A percentile compares a stretch with the other conserved stretches of the same genome.
Evolutionary conservation across 495 filamentous ascomycete species (phyloP).

Genomic region (Tuber calosporum): DNA sequence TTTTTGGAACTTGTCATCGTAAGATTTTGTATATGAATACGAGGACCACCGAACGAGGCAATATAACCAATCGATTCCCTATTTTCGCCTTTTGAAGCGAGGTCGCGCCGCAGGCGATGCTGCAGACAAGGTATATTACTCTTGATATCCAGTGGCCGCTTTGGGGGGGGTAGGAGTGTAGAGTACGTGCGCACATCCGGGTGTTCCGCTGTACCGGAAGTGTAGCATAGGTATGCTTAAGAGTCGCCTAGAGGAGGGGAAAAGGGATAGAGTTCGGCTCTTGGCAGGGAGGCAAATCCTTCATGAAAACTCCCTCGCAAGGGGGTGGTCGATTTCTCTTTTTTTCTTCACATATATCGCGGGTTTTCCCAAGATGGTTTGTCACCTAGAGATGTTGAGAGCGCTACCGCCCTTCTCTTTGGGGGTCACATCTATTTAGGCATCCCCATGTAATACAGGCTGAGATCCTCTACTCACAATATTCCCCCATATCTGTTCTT

Average conservation of each 20-base stretch:
- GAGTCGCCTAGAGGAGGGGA: background rate
- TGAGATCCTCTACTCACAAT: background rate
- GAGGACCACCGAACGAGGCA: background rate
- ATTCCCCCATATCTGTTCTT: background rate
- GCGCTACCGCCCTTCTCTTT: background rate
- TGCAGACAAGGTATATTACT: background rate
- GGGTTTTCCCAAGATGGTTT: background rate
- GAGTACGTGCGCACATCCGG: background rate
- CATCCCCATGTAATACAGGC: background rate
- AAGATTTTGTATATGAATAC: background rate
- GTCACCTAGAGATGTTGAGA: background rate
- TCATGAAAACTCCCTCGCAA: background rate
- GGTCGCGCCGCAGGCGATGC: background rate
- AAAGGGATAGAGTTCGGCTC: background rate
- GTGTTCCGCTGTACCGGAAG: background rate
- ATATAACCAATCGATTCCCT: background rate
- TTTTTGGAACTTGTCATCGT: background rate
- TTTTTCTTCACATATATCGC: background rate
- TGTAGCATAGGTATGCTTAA: background rate
- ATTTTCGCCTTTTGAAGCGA: background rate
- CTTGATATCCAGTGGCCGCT: background rate
- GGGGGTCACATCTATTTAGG: background rate
- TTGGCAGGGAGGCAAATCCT: background rate
- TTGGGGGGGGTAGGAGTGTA: background rate
- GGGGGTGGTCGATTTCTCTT: background rate